Base-by-base conservation (phyloP, 225 moss, liverwort and hornwort species). In the Ulota crispa region DNA sequence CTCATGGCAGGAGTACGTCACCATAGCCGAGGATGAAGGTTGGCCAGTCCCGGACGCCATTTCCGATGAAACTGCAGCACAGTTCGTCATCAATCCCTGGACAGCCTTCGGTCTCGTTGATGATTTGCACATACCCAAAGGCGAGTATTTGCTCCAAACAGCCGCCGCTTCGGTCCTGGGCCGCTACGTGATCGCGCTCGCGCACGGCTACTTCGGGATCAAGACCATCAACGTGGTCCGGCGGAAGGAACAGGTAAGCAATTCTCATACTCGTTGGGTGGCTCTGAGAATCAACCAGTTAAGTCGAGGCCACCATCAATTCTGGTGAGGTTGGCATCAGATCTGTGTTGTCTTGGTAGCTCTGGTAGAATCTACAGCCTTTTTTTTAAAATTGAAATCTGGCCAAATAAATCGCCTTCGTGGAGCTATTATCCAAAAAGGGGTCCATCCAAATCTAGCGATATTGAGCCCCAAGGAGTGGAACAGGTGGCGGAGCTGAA, bases 181-280 rank as follows among this genome's bases (percentile, higher is more conserved):
- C 62, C 80, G 80, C 69, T 69, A 68, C 43, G 41, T 85, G 9
- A 81, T 80, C 76, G 5, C 6, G 20, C 75, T 80, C 28, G 85
- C 85, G 3, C 76, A 85, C 32, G 70, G 80, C 26, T 57, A 81
- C 81, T 68, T 73, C 64, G 81, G 81, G 2, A 68, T 81, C 75
- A 81, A 85, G 47, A 85, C 85, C 60, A 85, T 85, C 85, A 85
- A 85, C 76, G 63, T 85, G 4, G 81, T 85, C 63, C 76, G 85
- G 7, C 80, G 80, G 5, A 75, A 28, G 41, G 80, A 54, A 55
- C 81, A 73, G 64, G 81, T 79, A 7, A 36, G 34, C 15, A 28
- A 12, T 12, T 43, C 42, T 43, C 18, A 61, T 28, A 60, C 11
- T 30, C 61, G 10, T 1, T 4, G 1, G 21, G 7, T 30, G 4